Evolutionary conservation across 1,284 basidiomycete species (phyloP).

Genomic region (Leucoagaricus sp.): DNA sequence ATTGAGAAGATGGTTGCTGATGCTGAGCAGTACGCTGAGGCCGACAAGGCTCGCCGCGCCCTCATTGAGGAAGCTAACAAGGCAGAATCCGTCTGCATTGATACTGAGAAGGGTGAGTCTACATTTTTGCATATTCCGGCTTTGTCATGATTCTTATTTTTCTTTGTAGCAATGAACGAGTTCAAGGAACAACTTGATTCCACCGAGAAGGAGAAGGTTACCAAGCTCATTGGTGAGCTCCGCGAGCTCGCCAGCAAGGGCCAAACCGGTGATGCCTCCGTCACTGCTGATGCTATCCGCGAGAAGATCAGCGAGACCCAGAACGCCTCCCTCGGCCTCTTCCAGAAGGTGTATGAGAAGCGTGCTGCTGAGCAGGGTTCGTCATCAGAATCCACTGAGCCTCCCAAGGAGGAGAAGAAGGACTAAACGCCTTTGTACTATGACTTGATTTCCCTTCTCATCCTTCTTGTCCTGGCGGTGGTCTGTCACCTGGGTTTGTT

Average conservation of each 20-base stretch:
- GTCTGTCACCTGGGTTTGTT: background rate
- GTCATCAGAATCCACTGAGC: slow-evolving; percentile 42
- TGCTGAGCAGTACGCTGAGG: slow-evolving; percentile 91
- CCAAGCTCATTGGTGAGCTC: slow-evolving; percentile 84
- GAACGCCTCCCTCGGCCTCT: slow-evolving; percentile 93
- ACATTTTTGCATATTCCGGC: background rate
- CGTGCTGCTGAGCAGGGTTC: slow-evolving; percentile 68
- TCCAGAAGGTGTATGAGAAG: slow-evolving; percentile 99
- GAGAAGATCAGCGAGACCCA: slow-evolving; percentile 97
- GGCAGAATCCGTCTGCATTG: slow-evolving; percentile 91
- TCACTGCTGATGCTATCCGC: slow-evolving; percentile 88
- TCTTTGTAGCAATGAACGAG: slow-evolving; percentile 80
- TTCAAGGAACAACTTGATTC: slow-evolving; percentile 97
- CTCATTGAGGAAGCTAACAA: slow-evolving; percentile 98
- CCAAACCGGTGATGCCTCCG: slow-evolving; percentile 79
- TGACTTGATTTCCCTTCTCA: background rate
- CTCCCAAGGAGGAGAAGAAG: slow-evolving; percentile 71
- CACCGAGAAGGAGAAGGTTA: slow-evolving; percentile 92
- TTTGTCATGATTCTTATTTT: slow-evolving; percentile 14
- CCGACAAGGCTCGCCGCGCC: slow-evolving; percentile 84
- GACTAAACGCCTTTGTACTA: slow-evolving; percentile 45
- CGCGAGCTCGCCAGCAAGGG: slow-evolving; percentile 91
- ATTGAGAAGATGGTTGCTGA: slow-evolving; percentile 98
- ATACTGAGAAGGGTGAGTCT: slow-evolving; percentile 89
- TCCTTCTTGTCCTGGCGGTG: background rate